Evolutionary conservation across 2,329 filamentous ascomycete species (phyloP), one percentile per base, ranked within the genome.

Genomic region (Exserohilum turcica): DNA sequence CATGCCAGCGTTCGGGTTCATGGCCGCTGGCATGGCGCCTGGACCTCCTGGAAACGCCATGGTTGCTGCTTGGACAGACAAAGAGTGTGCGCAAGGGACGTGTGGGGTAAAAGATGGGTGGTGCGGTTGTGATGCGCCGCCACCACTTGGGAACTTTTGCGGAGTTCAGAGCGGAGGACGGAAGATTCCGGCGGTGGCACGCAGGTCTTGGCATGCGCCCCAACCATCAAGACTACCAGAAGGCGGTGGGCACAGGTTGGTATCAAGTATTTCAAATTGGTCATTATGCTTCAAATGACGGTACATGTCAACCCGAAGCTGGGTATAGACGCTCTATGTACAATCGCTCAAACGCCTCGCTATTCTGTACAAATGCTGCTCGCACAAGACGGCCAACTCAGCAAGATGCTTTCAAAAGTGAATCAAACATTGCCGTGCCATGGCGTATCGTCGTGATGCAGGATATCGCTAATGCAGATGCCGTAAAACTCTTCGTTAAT

Each of bases 1-100:
- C 68, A 76, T 72, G 42, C 74, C 74, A 6, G 70, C 71, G 40
- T 68, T 74, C 7, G 68, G 68, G 46, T 73, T 67, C 67, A 69
- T 64, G 36, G 60, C 58, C 5, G 57, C 56, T 38, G 65, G 67
- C 59, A 67, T 54, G 29, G 59, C 57, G 52, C 55, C 63, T 33
- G 61, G 55, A 3, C 59, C 62, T 28, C 65, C 64, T 44, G 72
- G 70, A 44, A 73, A 69, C 32, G 70, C 65, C 71, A 74, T 74
- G 2, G 27, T 13, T 55, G 7, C 13, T 24, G 28, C 21, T 39
- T 39, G 35, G 6, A 32, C n/a, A 12, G 32, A 27, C 10, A 46
- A 18, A 6, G 24, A 28, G 16, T 9, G 19, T 10, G n/a, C 36
- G n/a, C n/a, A n/a, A 12, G 19, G 33, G 28, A 33, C 3, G 10